Conservation (phyloP, 108 stramenopile genomes). For the Nitzschia sp. region DNA sequence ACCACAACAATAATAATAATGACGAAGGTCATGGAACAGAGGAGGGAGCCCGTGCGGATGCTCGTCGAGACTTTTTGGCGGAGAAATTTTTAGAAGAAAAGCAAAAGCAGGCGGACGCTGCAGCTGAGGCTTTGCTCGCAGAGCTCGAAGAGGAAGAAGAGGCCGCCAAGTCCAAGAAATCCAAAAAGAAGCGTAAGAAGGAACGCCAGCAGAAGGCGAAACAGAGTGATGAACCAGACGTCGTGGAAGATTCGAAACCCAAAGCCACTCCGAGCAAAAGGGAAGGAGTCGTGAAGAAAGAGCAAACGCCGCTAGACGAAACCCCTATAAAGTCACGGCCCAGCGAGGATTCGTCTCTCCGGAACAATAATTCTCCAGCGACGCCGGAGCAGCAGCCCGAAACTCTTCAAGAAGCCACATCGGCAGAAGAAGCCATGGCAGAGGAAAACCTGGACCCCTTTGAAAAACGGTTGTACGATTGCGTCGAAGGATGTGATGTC, state of each 20-base stretch:
- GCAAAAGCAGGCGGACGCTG: slow-evolving; percentile 82
- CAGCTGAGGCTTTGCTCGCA: slow-evolving; percentile 83
- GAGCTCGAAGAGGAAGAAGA: slow-evolving; percentile 88
- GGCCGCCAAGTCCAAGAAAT: slow-evolving; percentile 38
- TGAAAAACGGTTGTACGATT: slow-evolving; percentile 46
- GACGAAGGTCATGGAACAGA: too few relatives aligned
- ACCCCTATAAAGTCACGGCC: too few relatives aligned
- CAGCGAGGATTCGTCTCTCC: too few relatives aligned
- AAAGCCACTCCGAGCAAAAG: neutral
- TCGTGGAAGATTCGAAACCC: slow-evolving; percentile 19
- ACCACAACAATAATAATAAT: too few relatives aligned
- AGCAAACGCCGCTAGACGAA: neutral
- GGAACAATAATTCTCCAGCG: too few relatives aligned
- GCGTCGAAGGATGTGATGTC: slow-evolving; percentile 59
- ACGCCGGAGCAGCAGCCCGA: too few relatives aligned
- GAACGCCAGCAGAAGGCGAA: slow-evolving; percentile 60
- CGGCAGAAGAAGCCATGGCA: neutral
- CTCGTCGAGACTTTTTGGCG: neutral
- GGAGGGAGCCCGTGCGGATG: too few relatives aligned
- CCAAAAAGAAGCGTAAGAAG: slow-evolving; percentile 85
- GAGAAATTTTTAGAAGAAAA: slow-evolving; percentile 39
- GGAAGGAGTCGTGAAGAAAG: slow-evolving; percentile 17
- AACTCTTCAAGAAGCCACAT: neutral
- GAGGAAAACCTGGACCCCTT: slow-evolving; percentile 42
- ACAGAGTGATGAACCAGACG: slow-evolving; percentile 48